Conservation (phyloP, 2,329 filamentous ascomycete species). For the Colletotrichum cordylinicola region DNA sequence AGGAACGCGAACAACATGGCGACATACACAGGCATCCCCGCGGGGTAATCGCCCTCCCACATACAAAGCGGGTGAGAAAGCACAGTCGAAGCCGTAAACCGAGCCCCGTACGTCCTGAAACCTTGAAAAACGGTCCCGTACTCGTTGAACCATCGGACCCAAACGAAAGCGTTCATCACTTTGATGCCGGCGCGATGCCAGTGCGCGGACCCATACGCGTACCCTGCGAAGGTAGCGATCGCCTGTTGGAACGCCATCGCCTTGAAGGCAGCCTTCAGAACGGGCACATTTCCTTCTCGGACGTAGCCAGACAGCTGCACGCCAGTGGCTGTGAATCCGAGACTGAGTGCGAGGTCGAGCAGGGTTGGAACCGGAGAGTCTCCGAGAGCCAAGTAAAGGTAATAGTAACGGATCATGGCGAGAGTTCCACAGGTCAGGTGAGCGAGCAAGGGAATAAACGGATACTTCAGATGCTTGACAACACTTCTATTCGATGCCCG, state of each 20-base stretch:
- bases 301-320: neutral
- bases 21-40: slow-evolving; percentile 8
- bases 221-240: neutral
- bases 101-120: neutral
- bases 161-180: neutral
- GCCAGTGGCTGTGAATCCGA: neutral
- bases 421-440: neutral
- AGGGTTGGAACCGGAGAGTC: neutral
- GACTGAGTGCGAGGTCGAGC: neutral
- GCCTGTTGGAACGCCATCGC: neutral
- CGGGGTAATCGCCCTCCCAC: slow-evolving; percentile 19
- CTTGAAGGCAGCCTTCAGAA: neutral
- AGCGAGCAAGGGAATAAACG: neutral
- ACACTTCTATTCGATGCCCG: neutral
- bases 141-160: neutral
- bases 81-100: neutral
- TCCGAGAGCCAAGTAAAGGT: neutral
- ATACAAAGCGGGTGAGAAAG: neutral
- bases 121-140: neutral
- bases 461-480: neutral
- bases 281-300: neutral
- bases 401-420: neutral
- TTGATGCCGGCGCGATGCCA: slow-evolving; percentile 12
- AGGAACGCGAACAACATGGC: neutral
- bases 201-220: neutral